Conservation (phyloP, 306 rosid genomes). For the Prunus padus region DNA sequence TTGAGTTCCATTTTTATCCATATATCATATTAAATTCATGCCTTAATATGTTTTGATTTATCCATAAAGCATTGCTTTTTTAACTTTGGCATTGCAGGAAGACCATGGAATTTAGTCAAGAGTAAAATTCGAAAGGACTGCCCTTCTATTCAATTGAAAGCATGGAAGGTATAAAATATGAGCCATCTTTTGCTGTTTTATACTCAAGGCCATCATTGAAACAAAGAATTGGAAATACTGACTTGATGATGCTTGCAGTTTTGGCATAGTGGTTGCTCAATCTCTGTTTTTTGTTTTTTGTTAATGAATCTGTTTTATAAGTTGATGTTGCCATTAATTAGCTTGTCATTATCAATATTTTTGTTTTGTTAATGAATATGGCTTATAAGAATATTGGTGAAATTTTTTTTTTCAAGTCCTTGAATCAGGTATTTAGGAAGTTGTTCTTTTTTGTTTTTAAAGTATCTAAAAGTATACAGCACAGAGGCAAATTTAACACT, state of each 20-base stretch:
- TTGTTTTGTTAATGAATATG: too few relatives aligned
- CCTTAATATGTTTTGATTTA: background rate
- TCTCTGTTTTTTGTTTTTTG: too few relatives aligned
- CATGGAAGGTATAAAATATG: slow-evolving; percentile 72
- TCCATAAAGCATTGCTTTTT: background rate
- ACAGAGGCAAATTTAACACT: too few relatives aligned
- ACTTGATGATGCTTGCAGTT: slow-evolving; percentile 60
- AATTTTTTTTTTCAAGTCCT: too few relatives aligned
- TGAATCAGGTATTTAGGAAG: background rate
- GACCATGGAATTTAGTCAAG: slow-evolving; percentile 63
- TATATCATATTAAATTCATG: too few relatives aligned
- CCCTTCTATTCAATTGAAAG: slow-evolving; percentile 75
- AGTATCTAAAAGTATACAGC: background rate
- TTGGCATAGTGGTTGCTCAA: too few relatives aligned
- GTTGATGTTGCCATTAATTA: too few relatives aligned
- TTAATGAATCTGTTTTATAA: too few relatives aligned
- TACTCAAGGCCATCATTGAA: background rate
- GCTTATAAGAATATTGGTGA: too few relatives aligned
- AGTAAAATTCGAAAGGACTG: slow-evolving; percentile 64
- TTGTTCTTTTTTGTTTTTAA: background rate
- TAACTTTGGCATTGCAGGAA: slow-evolving; percentile 48
- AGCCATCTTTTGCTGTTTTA: slow-evolving; percentile 9
- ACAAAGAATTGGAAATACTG: slow-evolving; percentile 7
- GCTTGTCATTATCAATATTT: too few relatives aligned
- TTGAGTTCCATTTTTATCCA: too few relatives aligned